phyloP scores from a whole-genome alignment of 2,329 filamentous ascomycete species.

The Aspergillus vadensis region DNA sequence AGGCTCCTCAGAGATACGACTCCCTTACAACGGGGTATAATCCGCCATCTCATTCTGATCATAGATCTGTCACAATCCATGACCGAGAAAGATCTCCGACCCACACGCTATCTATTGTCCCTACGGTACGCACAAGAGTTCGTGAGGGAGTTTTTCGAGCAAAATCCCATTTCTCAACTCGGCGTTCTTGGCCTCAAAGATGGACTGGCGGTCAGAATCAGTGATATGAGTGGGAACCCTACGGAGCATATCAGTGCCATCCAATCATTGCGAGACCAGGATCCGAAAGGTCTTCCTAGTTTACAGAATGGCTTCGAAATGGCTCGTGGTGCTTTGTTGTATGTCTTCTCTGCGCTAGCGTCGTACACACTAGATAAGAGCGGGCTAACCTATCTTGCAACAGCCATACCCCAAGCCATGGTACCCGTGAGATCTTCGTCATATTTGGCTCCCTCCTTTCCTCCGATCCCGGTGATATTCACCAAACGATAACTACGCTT shows the following conservation, averaged over 20 bases:
- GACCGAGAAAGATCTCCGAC: slow-evolving; percentile 90
- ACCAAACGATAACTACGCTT: slow-evolving; percentile 79
- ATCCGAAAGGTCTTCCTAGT: slow-evolving; percentile 74
- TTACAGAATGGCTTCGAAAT: slow-evolving; percentile 96
- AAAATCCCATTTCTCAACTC: slow-evolving; percentile 96
- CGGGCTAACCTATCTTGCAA: slow-evolving; percentile 8
- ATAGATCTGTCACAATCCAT: slow-evolving; percentile 92
- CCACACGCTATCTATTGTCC: slow-evolving; percentile 79
- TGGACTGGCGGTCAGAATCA: slow-evolving; percentile 81
- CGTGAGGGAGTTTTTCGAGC: slow-evolving; percentile 93
- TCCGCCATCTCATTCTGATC: slow-evolving; percentile 89
- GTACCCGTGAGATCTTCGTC: slow-evolving; percentile 88
- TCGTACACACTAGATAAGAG: not conserved
- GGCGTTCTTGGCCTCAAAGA: slow-evolving; percentile 92
- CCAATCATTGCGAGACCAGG: slow-evolving; percentile 63
- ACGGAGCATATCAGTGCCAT: slow-evolving; percentile 82
- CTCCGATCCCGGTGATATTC: slow-evolving; percentile 91
- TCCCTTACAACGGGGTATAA: slow-evolving; percentile 92
- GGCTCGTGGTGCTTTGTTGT: slow-evolving; percentile 88
- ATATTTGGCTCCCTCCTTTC: slow-evolving; percentile 89
- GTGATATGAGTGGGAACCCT: slow-evolving; percentile 88
- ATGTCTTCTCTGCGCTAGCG: slow-evolving; percentile 31
- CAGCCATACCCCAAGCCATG: slow-evolving; percentile 87
- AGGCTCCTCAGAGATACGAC: slow-evolving; percentile 91
- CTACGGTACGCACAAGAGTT: slow-evolving; percentile 84